Evolutionary conservation across 2,329 filamentous ascomycete genomes (phyloP).

Genomic region (Aspergillus persii): DNA sequence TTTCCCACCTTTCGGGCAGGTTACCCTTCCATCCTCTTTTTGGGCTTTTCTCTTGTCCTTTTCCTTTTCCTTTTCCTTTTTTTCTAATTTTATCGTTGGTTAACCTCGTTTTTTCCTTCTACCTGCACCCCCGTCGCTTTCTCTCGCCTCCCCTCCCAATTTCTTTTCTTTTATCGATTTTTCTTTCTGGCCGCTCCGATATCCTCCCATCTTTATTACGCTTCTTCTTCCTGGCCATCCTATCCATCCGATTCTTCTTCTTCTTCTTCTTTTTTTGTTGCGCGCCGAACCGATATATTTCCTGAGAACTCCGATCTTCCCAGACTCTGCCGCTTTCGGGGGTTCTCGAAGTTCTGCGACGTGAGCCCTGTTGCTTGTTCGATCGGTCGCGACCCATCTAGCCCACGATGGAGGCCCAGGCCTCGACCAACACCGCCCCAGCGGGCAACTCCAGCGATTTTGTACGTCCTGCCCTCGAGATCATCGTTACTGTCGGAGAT

Average conservation of each 20-base stretch:
- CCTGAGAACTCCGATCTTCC: neutral
- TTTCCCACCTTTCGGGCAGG: neutral
- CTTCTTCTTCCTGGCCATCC: too few relatives aligned
- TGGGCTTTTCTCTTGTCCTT: neutral
- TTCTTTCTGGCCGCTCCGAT: slow-evolving; percentile 10
- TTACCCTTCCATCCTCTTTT: neutral
- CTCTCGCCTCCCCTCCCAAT: slow-evolving; percentile 4
- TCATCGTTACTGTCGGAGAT: slow-evolving; percentile 1
- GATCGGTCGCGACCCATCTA: slow-evolving; percentile 42
- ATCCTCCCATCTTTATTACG: slow-evolving; percentile 3
- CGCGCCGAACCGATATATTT: neutral
- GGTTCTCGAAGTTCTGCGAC: slow-evolving; percentile 19
- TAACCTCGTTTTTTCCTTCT: neutral
- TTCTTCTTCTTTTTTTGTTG: slow-evolving; percentile 1
- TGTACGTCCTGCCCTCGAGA: slow-evolving; percentile 58
- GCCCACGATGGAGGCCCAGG: slow-evolving; percentile 47
- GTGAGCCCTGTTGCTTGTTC: slow-evolving; percentile 30
- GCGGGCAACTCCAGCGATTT: slow-evolving; percentile 92
- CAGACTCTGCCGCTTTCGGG: neutral
- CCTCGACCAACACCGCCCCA: slow-evolving; percentile 41
- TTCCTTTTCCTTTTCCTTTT: neutral
- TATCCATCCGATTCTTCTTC: too few relatives aligned
- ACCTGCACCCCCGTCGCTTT: neutral
- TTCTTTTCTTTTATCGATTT: slow-evolving; percentile 11
- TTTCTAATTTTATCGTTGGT: neutral